Evolutionary conservation across 306 rosid genomes (phyloP), one percentile per base, ranked within the genome.

Genomic region (Trifolium subterraneum): DNA sequence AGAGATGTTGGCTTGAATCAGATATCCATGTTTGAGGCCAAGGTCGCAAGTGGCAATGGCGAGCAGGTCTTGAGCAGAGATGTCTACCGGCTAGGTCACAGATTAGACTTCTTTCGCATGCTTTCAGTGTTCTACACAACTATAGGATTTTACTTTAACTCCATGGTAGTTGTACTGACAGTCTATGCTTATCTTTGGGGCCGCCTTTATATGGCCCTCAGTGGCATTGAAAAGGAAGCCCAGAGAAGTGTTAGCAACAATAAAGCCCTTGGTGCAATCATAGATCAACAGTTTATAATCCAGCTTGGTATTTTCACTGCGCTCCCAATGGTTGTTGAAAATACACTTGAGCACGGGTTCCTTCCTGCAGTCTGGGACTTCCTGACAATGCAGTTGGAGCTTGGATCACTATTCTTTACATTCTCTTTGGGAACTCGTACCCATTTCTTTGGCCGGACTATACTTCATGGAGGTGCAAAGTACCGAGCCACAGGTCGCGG

Each of bases 401-500:
- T 93, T 71, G 96, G 93, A 4, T 93, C 98, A 4, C 10, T 87
- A 8, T 90, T 93, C 75, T 93, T 80, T 82, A 89, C 98, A 41
- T 93, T 93, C 68, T 87, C 98, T 25, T 68, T 93, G 87, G 98
- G 98, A 76, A 93, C 97, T 51, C 92, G 78, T 12, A 71, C 90
- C 72, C 98, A 93, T 76, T 93, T 79, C 86, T 93, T 89, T 71
- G 98, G 98, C 54, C 90, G 98, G 64, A 93, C 97, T 58, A 78
- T 93, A 62, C 97, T 93, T 79, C 98, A 93, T 39, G 98, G 98
- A 15, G 98, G 98, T 70, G 98, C 98, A 36, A 89, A 93, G 83
- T 89, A 93, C 83, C 87, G 91, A 75, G 97, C 98, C 68, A 93
- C 97, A 15, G 98, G 98, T 6, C 97, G 98, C n/a, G 98, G 98